Base-by-base conservation (phyloP, 2,329 filamentous ascomycete genomes). In the Tolypocladium pustulatum region DNA sequence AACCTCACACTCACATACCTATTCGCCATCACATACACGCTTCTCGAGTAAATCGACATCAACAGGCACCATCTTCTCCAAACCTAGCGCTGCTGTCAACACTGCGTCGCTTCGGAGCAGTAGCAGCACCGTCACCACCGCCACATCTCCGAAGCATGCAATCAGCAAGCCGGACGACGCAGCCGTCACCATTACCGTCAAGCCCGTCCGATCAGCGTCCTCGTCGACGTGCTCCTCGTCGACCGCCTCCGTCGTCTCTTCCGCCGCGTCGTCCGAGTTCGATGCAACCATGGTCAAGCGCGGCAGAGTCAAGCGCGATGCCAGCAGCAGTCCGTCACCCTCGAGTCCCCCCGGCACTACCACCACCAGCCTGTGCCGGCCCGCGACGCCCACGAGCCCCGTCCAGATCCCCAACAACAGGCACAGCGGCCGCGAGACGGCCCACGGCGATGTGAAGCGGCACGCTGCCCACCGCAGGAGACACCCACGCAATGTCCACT, bases 341-440 rank as follows among this genome's bases (percentile, higher is more conserved):
- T 65, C 69, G 34, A 66, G 65, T 58, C 59, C 69, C 60, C 57
- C 67, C 61, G 55, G 65, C 61, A 60, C 65, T 63, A 55, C 70
- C 64, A 61, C 69, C 62, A 65, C 20, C 6, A n/a, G 63, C 60
- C 59, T 68, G 55, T 66, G 62, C 25, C 65, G 67, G 49, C 66
- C 71, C 53, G 66, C 66, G 36, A 72, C 69, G 37, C 66, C 79
- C 27, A 78, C 80, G 25, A 78, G 76, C 61, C 81, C 81, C 0
- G 80, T 84, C 22, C 78, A 82, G 67, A 84, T 84, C 54, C 81
- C 81, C 43, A 22, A 22, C 43, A 22, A 22, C 30, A 70, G 71
- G 53, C 76, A 72, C 60, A 69, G 71, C 36, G 76, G 72, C 60
- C 69, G 71, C 57, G 68, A 74, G 58, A 72, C 73, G 43, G 60